A percentile compares a stretch with the other conserved stretches of the same genome.
Evolutionary conservation across 2,329 filamentous ascomycete genomes (phyloP).

Genomic region (Aspergillus puulaauensis): DNA sequence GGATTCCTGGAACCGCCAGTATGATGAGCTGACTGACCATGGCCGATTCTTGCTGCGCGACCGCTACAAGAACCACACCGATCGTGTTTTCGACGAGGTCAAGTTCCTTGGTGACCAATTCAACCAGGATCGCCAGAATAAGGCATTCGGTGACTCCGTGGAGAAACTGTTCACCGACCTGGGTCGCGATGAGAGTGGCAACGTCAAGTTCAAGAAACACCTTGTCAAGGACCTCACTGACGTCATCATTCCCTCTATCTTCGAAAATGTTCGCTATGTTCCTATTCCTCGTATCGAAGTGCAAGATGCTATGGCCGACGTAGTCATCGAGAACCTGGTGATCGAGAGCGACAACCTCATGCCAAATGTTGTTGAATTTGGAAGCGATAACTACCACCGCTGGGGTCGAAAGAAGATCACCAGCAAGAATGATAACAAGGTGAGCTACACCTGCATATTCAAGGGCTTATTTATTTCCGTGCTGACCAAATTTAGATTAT

Average conservation of each 20-base stretch:
- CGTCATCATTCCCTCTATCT: conserved; percentile 77
- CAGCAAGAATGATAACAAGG: conserved; percentile 78
- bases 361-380: conserved; percentile 85
- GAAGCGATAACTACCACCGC: conserved; percentile 90
- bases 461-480: neutral
- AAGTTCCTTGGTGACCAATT: conserved; percentile 90
- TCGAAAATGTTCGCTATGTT: conserved; percentile 85
- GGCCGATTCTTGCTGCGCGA: conserved; percentile 84
- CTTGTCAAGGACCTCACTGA: conserved; percentile 84
- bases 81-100: conserved; percentile 82
- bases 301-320: conserved; percentile 78
- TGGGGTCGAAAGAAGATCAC: conserved; percentile 87
- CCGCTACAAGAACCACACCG: conserved; percentile 82
- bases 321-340: conserved; percentile 89
- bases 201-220: conserved; percentile 87
- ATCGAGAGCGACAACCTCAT: conserved; percentile 96
- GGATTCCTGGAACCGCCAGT: conserved; percentile 74
- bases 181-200: conserved; percentile 82
- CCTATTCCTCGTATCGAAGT: conserved; percentile 94
- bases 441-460: conserved; percentile 1
- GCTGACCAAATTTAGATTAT: conserved; percentile 51
- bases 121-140: conserved; percentile 83
- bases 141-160: conserved; percentile 70
- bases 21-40: conserved; percentile 80
- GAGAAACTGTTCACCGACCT: conserved; percentile 86